These are phyloP conservation scores for Quillaja saponaria DNA, from an alignment of 306 rosid genomes.

Conservation along the genomic window DNA sequence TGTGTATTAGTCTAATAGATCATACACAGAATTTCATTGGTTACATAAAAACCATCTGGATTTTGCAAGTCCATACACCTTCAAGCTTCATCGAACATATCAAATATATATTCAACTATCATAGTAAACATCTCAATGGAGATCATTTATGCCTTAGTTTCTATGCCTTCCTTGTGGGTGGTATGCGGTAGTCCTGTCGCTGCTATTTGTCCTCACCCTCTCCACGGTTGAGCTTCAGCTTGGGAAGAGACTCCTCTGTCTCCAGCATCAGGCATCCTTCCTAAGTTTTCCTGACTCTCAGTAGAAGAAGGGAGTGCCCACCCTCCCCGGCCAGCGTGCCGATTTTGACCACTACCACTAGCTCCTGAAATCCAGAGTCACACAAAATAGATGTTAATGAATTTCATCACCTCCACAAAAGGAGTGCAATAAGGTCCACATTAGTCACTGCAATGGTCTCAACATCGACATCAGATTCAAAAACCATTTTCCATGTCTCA, in stretches of 20 bases:
- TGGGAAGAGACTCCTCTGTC: conserved; percentile 36
- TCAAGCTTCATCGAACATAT: too few species aligned
- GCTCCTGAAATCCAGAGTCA: conserved; percentile 41
- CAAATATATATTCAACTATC: too few species aligned
- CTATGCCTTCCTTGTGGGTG: conserved; percentile 32
- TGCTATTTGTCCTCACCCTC: conserved; percentile 29
- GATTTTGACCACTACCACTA: conserved; percentile 35
- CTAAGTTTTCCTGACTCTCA: conserved; percentile 32
- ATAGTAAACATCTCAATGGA: too few species aligned
- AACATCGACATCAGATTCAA: neutral
- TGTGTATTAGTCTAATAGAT: too few species aligned
- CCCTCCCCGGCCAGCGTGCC: conserved; percentile 41
- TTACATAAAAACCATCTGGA: too few species aligned
- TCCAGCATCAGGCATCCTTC: conserved; percentile 29
- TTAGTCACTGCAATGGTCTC: too few species aligned
- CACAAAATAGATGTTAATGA: conserved; percentile 11
- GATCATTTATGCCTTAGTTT: conserved; percentile 18
- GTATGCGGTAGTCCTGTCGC: conserved; percentile 19
- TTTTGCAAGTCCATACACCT: neutral
- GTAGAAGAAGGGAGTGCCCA: conserved; percentile 64
- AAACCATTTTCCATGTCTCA: neutral
- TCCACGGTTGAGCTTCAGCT: conserved; percentile 7
- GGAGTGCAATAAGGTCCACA: too few species aligned
- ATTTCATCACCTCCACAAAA: neutral
- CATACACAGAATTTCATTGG: too few species aligned